Base-by-base conservation (phyloP, 768 basidiomycete species). In the Candolleomyces efflorescens region DNA sequence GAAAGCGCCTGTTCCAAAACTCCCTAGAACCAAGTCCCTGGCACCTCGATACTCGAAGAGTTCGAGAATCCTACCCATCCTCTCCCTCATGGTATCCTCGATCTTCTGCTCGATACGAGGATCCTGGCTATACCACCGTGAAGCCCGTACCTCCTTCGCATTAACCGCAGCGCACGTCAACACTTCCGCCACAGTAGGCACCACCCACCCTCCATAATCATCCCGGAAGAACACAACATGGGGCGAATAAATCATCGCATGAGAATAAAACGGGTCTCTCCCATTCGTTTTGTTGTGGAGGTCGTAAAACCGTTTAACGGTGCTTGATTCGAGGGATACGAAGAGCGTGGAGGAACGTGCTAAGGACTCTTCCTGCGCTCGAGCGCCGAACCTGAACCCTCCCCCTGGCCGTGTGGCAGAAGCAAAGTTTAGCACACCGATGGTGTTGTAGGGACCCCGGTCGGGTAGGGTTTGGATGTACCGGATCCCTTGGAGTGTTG, bases 1-100 rank as follows among this genome's bases (percentile, higher is more conserved):
- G 69, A 89, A 90, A 3, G 85, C 88, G 0, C 89, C 89, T 0
- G 88, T 89, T 18, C 89, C 89, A 69, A 87, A 90, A 64, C 82
- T 83, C 32, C 89, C 89, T 18, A 90, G 68, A 0, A 90, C 85
- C 43, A 90, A 56, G 61, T 82, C 76, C 62, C 73, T 74, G 15
- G 80, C 78, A 2, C 82, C 82, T 59, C 81, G 74, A 43, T 71
- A 71, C 68, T 89, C 83, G 66, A 89, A 87, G 18, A 89, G 69
- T 48, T 71, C 79, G 3, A 91, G 68, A 24, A 89, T 71, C 17
- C 88, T 77, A 0, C 72, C 84, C 86, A 90, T 90, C 17, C 88
- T 75, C 66, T 90, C 86, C 55, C 71, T 79, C 87, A 89, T 90
- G 27, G 72, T 71, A 5, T 60, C 65, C 59, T 76, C 58, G 32